Evolutionary conservation across 495 filamentous ascomycete species (phyloP), one percentile per base, ranked within the genome.

Genomic region (Monascus purpureus): DNA sequence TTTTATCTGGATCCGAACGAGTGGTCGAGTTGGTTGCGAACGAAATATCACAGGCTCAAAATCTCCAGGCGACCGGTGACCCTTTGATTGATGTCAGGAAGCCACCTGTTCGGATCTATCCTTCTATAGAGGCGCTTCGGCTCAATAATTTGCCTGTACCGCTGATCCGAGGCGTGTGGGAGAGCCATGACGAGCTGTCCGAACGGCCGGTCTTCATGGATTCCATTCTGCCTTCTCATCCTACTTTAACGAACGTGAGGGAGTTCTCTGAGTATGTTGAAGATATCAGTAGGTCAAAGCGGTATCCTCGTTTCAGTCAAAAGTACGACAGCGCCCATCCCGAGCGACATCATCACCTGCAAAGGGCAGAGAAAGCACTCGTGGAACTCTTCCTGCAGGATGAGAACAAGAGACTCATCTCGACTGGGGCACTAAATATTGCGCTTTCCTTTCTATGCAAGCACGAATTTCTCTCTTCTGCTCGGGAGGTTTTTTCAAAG

Each of bases 361-460:
- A 38, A 13, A 31, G 34, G 17, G 36, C 56, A 15, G 37, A 38
- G 12, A 27, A 29, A 8, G 27, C 33, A 1, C 28, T 65, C 13
- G 6, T 38, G 17, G n/a, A 13, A 6, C 27, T 61, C 3, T 63
- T 63, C 22, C 8, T 5, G 6, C 14, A 37, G 13, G 46, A 49
- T 0, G 18, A 37, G 2, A 45, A 49, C 27, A 25, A 37, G 15
- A 42, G 37, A n/a, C 28, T 50, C 8, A 18, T 59, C 2, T 65
- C 61, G 11, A 56, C 61, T 13, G 47, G 45, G 9, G 59, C 64
- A 15, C 48, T 60, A 36, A 65, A 68, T 28, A 26, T 13, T 6
- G 58, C 65, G 4, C 32, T 68, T 12, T 37, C 39, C 7, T 69
- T 42, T 33, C 44, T 65, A 9, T 55, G 50, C 36, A 18, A 47